Evolutionary conservation across 495 filamentous ascomycete species (phyloP).

Genomic region (Talaromyces borbonicus): DNA sequence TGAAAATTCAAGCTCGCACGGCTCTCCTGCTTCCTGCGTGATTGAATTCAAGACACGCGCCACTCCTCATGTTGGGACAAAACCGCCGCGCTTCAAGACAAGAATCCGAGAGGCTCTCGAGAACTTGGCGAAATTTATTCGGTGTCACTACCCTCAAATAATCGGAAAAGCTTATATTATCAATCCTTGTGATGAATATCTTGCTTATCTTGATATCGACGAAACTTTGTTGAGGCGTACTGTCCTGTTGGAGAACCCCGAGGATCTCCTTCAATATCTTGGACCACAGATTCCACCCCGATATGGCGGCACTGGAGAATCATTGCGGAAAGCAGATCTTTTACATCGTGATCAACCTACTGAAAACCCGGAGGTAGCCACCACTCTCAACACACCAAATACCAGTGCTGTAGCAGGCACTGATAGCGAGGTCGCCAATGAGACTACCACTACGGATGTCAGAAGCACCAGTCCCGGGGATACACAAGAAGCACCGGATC

Average conservation of each 20-base stretch:
- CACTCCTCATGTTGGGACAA: not conserved
- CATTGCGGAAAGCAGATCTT: too few relatives aligned
- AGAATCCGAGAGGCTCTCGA: not conserved
- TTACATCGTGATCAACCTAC: too few relatives aligned
- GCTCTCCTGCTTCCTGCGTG: not conserved
- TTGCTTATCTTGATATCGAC: slow-evolving; percentile 3
- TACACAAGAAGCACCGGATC: not conserved
- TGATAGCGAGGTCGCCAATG: not conserved
- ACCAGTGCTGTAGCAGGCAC: not conserved
- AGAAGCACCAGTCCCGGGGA: not conserved
- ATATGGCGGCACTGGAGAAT: too few relatives aligned
- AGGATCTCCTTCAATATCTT: too few relatives aligned
- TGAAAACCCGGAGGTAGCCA: not conserved
- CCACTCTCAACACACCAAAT: not conserved
- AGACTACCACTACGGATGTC: not conserved
- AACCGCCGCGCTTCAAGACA: not conserved
- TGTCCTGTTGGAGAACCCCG: too few relatives aligned
- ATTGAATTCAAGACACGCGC: not conserved
- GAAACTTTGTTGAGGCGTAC: slow-evolving; percentile 5
- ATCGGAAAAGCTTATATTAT: slow-evolving; percentile 4
- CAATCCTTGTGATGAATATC: slow-evolving; percentile 6
- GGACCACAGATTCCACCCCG: too few relatives aligned
- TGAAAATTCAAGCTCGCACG: not conserved
- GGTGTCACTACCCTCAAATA: not conserved
- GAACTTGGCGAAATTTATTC: not conserved